phyloP scores from a whole-genome alignment of 1,139 yeast genomes.

The Nakaseomyces glabratus region DNA sequence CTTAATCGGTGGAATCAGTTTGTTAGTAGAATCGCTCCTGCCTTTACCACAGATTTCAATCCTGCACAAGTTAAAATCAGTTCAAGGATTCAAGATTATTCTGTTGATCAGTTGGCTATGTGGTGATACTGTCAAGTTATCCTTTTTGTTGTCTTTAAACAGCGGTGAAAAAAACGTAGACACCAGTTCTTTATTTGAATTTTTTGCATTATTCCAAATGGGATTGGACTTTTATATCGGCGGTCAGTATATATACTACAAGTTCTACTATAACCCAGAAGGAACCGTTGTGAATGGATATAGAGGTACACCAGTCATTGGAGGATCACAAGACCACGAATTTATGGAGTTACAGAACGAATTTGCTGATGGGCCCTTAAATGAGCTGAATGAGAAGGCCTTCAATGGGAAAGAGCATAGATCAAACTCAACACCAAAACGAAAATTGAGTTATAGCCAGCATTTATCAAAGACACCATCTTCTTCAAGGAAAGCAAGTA shows the following conservation, averaged over 20 bases:
- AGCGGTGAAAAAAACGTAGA: constrained; percentile 62
- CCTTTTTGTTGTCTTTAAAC: constrained; percentile 46
- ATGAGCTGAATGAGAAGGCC: no score
- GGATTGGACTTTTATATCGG: constrained; percentile 66
- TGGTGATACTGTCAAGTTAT: constrained; percentile 73
- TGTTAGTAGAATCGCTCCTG: constrained; percentile 69
- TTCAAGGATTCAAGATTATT: constrained; percentile 70
- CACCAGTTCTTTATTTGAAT: constrained; percentile 43
- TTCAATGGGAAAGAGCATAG: no score
- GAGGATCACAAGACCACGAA: no score
- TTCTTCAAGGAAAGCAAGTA: no score
- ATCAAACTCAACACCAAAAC: no score
- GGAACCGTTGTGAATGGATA: constrained; percentile 3
- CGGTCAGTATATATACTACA: constrained; percentile 60
- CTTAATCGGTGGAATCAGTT: constrained; percentile 59
- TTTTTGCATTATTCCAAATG: constrained; percentile 80
- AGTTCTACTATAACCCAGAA: constrained; percentile 27
- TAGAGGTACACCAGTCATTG: no score
- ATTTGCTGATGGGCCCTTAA: no score
- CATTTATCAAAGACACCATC: no score
- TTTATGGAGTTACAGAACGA: no score
- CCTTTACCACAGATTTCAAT: constrained; percentile 84
- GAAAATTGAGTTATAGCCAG: no score
- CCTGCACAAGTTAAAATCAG: constrained; percentile 56
- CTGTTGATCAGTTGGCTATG: constrained; percentile 77